A percentile compares a stretch with the other conserved stretches of the same genome.
These are phyloP conservation scores for Senna tora DNA, from an alignment of 306 rosid genomes.

Conservation along the genomic window DNA sequence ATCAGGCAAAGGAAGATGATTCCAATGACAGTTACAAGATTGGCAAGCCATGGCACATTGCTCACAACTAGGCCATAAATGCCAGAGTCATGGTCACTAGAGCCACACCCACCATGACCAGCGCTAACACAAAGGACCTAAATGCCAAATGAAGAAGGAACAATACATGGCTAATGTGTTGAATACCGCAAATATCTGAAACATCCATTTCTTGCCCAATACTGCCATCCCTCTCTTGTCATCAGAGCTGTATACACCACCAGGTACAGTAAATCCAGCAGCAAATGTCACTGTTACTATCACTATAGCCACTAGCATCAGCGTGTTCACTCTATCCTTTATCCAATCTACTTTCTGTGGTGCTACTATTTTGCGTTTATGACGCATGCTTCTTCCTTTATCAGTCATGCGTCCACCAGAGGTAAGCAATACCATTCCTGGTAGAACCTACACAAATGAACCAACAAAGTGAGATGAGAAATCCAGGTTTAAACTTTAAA, in stretches of 20 bases:
- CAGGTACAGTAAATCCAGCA: neutral
- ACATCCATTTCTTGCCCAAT: neutral
- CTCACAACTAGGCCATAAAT: slow-evolving; percentile 26
- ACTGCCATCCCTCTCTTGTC: slow-evolving; percentile 1
- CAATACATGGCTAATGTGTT: slow-evolving; percentile 5
- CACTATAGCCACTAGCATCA: neutral
- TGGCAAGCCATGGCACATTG: neutral
- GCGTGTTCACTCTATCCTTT: neutral
- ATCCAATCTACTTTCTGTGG: neutral
- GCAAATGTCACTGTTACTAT: slow-evolving; percentile 5
- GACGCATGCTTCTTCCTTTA: neutral
- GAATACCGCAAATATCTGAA: neutral
- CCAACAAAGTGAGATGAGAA: too few species aligned
- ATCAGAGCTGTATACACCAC: neutral
- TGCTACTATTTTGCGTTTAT: neutral
- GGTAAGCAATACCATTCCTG: neutral
- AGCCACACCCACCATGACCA: neutral
- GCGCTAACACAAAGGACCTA: neutral
- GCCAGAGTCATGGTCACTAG: neutral
- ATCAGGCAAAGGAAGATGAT: neutral
- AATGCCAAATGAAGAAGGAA: neutral
- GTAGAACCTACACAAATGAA: neutral
- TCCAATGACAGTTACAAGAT: neutral
- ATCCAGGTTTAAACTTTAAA: too few species aligned
- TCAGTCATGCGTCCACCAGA: neutral